Conservation (phyloP, 108 stramenopile species). For the Cyclostephanos invisitatus region DNA sequence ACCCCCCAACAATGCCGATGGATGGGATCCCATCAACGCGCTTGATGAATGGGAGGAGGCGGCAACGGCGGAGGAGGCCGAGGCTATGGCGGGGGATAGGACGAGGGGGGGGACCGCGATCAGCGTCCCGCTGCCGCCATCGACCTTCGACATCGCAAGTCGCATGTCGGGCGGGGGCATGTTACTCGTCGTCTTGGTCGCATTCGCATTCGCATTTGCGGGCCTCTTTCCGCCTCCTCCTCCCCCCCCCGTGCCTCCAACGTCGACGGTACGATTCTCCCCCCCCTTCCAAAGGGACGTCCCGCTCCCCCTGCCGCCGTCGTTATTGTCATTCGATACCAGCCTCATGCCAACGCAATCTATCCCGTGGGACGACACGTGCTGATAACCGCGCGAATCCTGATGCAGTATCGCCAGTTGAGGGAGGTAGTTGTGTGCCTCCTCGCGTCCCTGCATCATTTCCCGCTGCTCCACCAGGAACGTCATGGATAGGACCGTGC, state of each 20-base stretch:
- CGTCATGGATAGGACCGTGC: constrained; percentile 57
- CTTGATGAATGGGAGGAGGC: too few relatives aligned
- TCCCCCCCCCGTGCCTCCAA: background rate
- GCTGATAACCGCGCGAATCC: constrained; percentile 72
- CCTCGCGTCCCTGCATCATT: background rate
- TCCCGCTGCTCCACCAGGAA: constrained; percentile 51
- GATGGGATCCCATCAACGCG: background rate
- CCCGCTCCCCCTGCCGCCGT: background rate
- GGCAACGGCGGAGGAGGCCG: background rate
- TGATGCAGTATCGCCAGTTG: constrained; percentile 78
- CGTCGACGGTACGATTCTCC: background rate
- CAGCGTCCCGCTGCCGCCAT: constrained; percentile 69
- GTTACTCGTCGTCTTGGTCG: background rate
- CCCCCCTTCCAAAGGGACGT: too few relatives aligned
- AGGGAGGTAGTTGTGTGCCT: constrained; percentile 38
- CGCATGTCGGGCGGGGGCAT: constrained; percentile 31
- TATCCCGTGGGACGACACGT: constrained; percentile 66
- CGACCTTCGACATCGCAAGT: constrained; percentile 57
- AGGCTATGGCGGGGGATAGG: constrained; percentile 6
- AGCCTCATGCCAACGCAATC: constrained; percentile 52
- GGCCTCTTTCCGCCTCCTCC: constrained; percentile 9
- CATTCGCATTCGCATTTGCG: background rate
- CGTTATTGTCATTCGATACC: constrained; percentile 20
- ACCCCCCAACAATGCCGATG: constrained; percentile 48
- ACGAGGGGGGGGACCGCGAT: constrained; percentile 62